Conservation (phyloP, 495 filamentous ascomycete genomes). For the Hypoxylon lienhwacheense region DNA sequence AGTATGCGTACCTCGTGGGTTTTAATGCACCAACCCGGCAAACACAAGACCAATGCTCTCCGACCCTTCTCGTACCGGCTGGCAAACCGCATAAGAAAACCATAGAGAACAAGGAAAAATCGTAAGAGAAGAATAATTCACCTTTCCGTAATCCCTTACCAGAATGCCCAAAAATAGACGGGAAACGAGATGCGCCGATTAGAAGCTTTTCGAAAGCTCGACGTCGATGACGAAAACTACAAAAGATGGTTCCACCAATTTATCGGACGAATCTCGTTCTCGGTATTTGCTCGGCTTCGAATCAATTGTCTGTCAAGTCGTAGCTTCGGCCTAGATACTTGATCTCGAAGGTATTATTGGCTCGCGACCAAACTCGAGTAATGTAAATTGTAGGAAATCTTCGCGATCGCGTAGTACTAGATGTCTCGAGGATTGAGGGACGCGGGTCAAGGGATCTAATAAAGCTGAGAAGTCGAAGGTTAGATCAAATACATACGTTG, state of each 20-base stretch:
- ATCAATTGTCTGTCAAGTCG: not conserved
- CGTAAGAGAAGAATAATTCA: conserved; percentile 12
- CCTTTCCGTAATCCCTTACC: conserved; percentile 10
- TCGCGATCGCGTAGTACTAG: conserved; percentile 9
- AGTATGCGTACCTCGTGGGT: conserved; percentile 40
- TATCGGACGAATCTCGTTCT: not conserved
- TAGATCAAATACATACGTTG: conserved; percentile 15
- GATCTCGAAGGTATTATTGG: not conserved
- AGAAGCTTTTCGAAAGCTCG: conserved; percentile 5
- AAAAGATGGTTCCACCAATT: conserved; percentile 17
- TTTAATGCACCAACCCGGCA: conserved; percentile 37
- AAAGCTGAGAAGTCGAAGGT: too few relatives aligned
- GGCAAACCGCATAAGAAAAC: not conserved
- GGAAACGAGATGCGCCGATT: not conserved
- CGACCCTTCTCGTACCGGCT: conserved; percentile 19
- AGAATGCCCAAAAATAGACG: not conserved
- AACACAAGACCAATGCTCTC: conserved; percentile 25
- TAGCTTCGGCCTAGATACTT: not conserved
- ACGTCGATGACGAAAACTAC: conserved; percentile 3
- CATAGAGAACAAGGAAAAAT: conserved; percentile 1
- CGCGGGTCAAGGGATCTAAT: too few relatives aligned
- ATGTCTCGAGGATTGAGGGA: not conserved
- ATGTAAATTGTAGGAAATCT: not conserved
- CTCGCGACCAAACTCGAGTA: conserved; percentile 1
- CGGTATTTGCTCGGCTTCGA: not conserved